Percentiles rank a stretch among this genome's conserved stretches.
Evolutionary conservation across 345 rosid species (phyloP).

Genomic region (Ceriops tagal): DNA sequence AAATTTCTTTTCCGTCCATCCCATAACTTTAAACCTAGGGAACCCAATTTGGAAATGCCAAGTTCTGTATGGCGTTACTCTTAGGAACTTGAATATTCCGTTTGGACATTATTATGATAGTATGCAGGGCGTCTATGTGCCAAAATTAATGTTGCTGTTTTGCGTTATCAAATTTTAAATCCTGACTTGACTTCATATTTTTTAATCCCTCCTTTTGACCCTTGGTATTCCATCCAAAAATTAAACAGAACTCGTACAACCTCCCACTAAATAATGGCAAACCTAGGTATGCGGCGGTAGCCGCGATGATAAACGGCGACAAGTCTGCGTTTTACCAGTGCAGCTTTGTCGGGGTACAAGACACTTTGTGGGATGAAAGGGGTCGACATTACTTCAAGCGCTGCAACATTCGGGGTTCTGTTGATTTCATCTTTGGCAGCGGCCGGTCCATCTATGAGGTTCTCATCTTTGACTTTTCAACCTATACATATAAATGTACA

Average conservation of each 20-base stretch:
- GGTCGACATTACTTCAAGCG: slow-evolving; percentile 67
- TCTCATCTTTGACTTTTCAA: neutral
- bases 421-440: slow-evolving; percentile 77
- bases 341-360: slow-evolving; percentile 64
- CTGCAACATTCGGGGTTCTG: slow-evolving; percentile 73
- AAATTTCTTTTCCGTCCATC: too few relatives aligned
- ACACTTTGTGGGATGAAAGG: slow-evolving; percentile 67
- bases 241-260: slow-evolving; percentile 61
- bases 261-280: slow-evolving; percentile 32
- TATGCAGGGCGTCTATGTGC: too few relatives aligned
- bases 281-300: slow-evolving; percentile 49
- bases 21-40: too few relatives aligned
- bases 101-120: neutral
- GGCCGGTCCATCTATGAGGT: slow-evolving; percentile 85
- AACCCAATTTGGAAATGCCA: too few relatives aligned
- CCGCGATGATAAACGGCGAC: slow-evolving; percentile 65
- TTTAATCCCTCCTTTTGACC: neutral
- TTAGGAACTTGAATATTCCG: too few relatives aligned
- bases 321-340: slow-evolving; percentile 52
- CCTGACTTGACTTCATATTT: neutral
- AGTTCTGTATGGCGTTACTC: too few relatives aligned
- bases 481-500: too few relatives aligned
- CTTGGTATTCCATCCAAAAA: neutral
- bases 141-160: too few relatives aligned
- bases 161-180: too few relatives aligned